Percentiles rank a stretch among this genome's conserved stretches.
These are phyloP conservation scores for Boletus speciosus DNA, from an alignment of 768 basidiomycete genomes.

Conservation along the genomic window DNA sequence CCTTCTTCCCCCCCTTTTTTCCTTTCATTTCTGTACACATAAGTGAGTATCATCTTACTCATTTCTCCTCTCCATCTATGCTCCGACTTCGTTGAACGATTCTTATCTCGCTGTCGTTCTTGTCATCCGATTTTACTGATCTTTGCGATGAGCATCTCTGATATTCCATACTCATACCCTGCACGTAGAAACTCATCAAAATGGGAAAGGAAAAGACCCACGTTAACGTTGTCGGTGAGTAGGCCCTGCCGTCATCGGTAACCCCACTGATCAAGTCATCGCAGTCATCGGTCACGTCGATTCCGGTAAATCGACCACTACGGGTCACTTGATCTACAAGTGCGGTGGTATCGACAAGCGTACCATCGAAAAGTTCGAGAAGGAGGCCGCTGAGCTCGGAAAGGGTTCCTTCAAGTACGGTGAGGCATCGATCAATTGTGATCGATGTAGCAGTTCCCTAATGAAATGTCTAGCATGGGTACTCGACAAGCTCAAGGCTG, in stretches of 20 bases:
- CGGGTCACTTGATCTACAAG: slow-evolving; percentile 99
- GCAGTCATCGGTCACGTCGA: slow-evolving; percentile 98
- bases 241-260: slow-evolving; percentile 16
- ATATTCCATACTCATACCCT: slow-evolving; percentile 11
- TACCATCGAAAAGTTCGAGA: slow-evolving; percentile 99
- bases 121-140: slow-evolving; percentile 21
- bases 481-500: slow-evolving; percentile 99
- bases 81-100: slow-evolving; percentile 14
- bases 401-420: slow-evolving; percentile 99
- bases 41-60: slow-evolving; percentile 36
- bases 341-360: slow-evolving; percentile 99
- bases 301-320: slow-evolving; percentile 99
- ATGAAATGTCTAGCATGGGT: slow-evolving; percentile 79
- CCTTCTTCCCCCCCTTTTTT: slow-evolving; percentile 24
- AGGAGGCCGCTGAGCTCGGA: slow-evolving; percentile 99
- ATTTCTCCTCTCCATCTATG: slow-evolving; percentile 18
- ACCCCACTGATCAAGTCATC: slow-evolving; percentile 29
- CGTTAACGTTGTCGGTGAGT: slow-evolving; percentile 96
- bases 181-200: slow-evolving; percentile 52
- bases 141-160: slow-evolving; percentile 16
- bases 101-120: slow-evolving; percentile 15
- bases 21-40: slow-evolving; percentile 39
- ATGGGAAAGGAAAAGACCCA: slow-evolving; percentile 97
- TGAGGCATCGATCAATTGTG: slow-evolving; percentile 38
- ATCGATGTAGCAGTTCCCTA: slow-evolving; percentile 18